Base-by-base conservation (phyloP, 2,329 filamentous ascomycete genomes). In the Podosphaera xanthii region DNA sequence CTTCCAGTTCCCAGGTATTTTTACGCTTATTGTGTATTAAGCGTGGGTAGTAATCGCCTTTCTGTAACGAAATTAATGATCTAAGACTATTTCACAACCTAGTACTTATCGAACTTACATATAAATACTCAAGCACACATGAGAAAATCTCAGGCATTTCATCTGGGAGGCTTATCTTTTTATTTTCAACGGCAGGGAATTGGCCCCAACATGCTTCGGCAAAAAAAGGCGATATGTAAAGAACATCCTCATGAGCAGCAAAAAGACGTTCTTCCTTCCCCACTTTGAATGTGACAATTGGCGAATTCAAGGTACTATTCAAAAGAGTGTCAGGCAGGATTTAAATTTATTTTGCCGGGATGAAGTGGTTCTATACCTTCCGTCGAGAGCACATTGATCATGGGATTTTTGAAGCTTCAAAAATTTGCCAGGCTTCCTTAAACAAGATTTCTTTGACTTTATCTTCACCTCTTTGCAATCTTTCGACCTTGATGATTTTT, bases 61-160 rank as follows among this genome's bases (percentile, higher is more conserved):
- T 94, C 58, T 59, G 48, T 30, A 33, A 52, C 33, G 3, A 48
- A 31, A 49, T 40, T 50, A 30, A n/a, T 38, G 14, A 40, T 40
- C 40, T 44, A 10, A 42, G 12, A 12, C 22, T 5, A 35, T 10
- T 2, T 12, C 22, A 53, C 1, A 30, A 36, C 36, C 36, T 6
- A 40, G 36, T 44, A n/a, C 10, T 33, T 6, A 40, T 22, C 31
- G 5, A 10, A 53, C 48, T 22, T 54, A 59, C 58, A 64, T 69
- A 69, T 60, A 96, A 81, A 65, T 85, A 95, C 69, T 96, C 90
- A 60, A 96, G 81, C 9, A 96, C 78, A 4, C 85, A 89, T 6
- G 87, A 94, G 71, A 96, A 90, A 67, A 94, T 84, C 70, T 94
- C 88, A 30, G 90, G 88, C 65, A 90, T 84, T 71, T 95, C 90